A percentile compares a stretch with the other conserved stretches of the same genome.
phyloP scores from a whole-genome alignment of 2,329 filamentous ascomycete genomes.

The Penicillium sp. region DNA sequence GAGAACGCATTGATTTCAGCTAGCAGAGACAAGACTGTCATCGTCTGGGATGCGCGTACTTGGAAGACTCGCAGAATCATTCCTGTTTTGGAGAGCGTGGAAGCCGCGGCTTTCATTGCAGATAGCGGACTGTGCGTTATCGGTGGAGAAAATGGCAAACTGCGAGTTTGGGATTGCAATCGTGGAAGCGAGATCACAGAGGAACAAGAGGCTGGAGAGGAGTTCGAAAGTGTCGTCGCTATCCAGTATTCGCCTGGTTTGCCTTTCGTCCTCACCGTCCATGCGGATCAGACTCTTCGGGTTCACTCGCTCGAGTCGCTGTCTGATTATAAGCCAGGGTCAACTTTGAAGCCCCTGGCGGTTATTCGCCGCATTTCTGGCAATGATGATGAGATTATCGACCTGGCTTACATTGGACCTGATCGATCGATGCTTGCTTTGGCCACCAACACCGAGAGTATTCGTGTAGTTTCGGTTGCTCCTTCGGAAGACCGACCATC shows the following conservation, averaged over 20 bases:
- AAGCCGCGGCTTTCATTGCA: constrained; percentile 75
- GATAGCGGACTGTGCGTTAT: constrained; percentile 73
- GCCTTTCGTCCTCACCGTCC: constrained; percentile 73
- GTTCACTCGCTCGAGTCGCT: constrained; percentile 60
- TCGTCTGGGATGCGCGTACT: constrained; percentile 81
- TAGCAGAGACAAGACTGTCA: constrained; percentile 89
- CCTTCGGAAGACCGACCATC: constrained; percentile 31
- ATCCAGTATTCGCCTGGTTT: constrained; percentile 65
- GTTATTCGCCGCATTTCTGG: constrained; percentile 80
- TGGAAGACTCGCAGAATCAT: constrained; percentile 82
- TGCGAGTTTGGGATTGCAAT: constrained; percentile 80
- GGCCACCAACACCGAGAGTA: constrained; percentile 91
- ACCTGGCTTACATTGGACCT: constrained; percentile 79
- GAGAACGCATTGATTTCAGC: constrained; percentile 77
- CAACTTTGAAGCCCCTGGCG: constrained; percentile 57
- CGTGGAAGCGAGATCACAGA: constrained; percentile 75
- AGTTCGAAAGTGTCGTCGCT: constrained; percentile 68
- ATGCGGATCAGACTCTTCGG: constrained; percentile 83
- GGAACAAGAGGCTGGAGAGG: constrained; percentile 62
- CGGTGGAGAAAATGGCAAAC: constrained; percentile 75
- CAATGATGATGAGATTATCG: constrained; percentile 96
- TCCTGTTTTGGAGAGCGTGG: constrained; percentile 80
- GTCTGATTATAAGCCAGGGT: constrained; percentile 33
- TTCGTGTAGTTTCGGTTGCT: constrained; percentile 75
- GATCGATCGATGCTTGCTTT: constrained; percentile 81